Evolutionary conservation across 2,329 filamentous ascomycete genomes (phyloP).

Genomic region (Aspergillus sp.): DNA sequence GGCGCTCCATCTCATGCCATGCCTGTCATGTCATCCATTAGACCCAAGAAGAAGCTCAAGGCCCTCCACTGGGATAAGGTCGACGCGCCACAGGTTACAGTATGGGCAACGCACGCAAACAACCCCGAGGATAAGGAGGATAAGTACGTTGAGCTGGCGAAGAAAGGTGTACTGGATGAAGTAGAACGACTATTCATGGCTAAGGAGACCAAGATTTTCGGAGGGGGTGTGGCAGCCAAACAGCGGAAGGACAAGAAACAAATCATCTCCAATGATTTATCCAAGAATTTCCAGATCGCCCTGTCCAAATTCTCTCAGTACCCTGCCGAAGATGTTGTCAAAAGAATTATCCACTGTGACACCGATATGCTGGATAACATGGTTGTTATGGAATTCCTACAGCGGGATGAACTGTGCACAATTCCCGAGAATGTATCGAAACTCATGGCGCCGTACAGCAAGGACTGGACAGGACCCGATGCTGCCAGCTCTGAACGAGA

Average conservation of each 20-base stretch:
- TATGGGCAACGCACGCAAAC: slow-evolving; percentile 85
- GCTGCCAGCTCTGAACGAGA: slow-evolving; percentile 76
- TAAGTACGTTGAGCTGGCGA: slow-evolving; percentile 89
- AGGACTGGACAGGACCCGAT: slow-evolving; percentile 91
- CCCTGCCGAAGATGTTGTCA: slow-evolving; percentile 79
- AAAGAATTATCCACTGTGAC: slow-evolving; percentile 96
- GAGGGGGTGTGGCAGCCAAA: slow-evolving; percentile 61
- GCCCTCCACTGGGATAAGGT: slow-evolving; percentile 99
- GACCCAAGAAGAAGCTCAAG: slow-evolving; percentile 99
- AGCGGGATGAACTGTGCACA: slow-evolving; percentile 87
- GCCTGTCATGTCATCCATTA: slow-evolving; percentile 72
- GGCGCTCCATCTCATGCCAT: slow-evolving; percentile 56
- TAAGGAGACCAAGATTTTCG: slow-evolving; percentile 87
- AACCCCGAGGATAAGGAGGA: slow-evolving; percentile 90
- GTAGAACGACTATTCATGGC: slow-evolving; percentile 97
- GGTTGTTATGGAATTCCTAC: slow-evolving; percentile 95
- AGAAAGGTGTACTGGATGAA: slow-evolving; percentile 94
- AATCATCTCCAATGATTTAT: slow-evolving; percentile 86
- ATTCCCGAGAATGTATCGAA: slow-evolving; percentile 89
- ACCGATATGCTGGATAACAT: slow-evolving; percentile 80
- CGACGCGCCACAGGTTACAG: slow-evolving; percentile 83
- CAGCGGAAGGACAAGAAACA: slow-evolving; percentile 97
- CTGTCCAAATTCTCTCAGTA: slow-evolving; percentile 89
- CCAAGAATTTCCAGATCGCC: slow-evolving; percentile 88
- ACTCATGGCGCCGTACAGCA: slow-evolving; percentile 90